A percentile compares a stretch with the other conserved stretches of the same genome.
phyloP scores from a whole-genome alignment of 352 stramenopile genomes.

The Peronospora destructor region DNA sequence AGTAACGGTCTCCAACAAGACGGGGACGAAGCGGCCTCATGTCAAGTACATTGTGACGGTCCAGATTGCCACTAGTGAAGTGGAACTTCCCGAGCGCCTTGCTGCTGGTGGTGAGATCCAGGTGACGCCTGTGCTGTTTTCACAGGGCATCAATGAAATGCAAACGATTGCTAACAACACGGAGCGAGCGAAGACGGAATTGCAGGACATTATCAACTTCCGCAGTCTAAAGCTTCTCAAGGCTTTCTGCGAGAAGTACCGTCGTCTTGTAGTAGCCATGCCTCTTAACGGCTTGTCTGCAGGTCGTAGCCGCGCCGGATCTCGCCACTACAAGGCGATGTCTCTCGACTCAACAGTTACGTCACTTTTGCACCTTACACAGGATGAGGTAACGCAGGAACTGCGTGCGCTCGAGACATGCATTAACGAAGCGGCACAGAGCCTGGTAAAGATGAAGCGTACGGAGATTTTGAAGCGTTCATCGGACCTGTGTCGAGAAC shows the following conservation, averaged over 20 bases:
- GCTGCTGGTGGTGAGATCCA: slow-evolving; percentile 66
- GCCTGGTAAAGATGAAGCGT: slow-evolving; percentile 81
- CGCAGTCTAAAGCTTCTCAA: slow-evolving; percentile 77
- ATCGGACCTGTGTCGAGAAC: slow-evolving; percentile 68
- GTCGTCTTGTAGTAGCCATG: slow-evolving; percentile 48
- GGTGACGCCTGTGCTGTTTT: slow-evolving; percentile 82
- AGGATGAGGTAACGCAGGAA: slow-evolving; percentile 66
- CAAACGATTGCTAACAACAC: slow-evolving; percentile 91
- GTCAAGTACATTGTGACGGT: slow-evolving; percentile 84
- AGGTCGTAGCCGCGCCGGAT: slow-evolving; percentile 25
- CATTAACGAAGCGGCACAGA: slow-evolving; percentile 74
- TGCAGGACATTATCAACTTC: slow-evolving; percentile 88
- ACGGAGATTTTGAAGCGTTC: slow-evolving; percentile 80
- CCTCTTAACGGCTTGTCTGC: slow-evolving; percentile 36
- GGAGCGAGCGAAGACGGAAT: slow-evolving; percentile 79
- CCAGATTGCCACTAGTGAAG: slow-evolving; percentile 66
- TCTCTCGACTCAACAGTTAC: slow-evolving; percentile 42
- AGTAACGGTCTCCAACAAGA: slow-evolving; percentile 64
- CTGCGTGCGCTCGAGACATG: slow-evolving; percentile 52
- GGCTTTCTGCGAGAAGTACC: slow-evolving; percentile 81
- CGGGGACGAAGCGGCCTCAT: slow-evolving; percentile 40
- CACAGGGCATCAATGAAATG: slow-evolving; percentile 93
- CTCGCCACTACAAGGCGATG: slow-evolving; percentile 50
- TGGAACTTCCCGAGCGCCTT: slow-evolving; percentile 68
- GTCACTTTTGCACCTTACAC: slow-evolving; percentile 49